Evolutionary conservation across 768 basidiomycete genomes (phyloP).

Genomic region (Boletus edulis): DNA sequence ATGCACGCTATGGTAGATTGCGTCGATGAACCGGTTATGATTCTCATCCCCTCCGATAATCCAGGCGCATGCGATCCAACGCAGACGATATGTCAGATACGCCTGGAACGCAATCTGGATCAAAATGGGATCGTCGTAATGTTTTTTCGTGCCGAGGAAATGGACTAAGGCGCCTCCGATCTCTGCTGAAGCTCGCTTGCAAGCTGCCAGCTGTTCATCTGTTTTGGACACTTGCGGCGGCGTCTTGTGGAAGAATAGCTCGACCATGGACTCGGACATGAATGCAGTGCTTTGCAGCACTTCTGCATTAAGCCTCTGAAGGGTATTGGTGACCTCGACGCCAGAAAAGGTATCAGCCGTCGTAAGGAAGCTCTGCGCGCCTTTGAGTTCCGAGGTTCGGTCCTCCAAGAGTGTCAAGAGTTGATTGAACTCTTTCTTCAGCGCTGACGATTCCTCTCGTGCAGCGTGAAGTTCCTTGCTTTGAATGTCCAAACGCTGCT

Average conservation of each 20-base stretch:
- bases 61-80: conserved; percentile 30
- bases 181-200: conserved; percentile 17
- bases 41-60: conserved; percentile 28
- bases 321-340: conserved; percentile 42
- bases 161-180: conserved; percentile 25
- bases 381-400: conserved; percentile 44
- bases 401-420: conserved; percentile 33
- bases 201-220: conserved; percentile 23
- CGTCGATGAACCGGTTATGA: conserved; percentile 21
- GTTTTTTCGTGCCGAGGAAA: conserved; percentile 28
- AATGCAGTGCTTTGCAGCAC: conserved; percentile 48
- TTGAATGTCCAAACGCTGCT: conserved; percentile 19
- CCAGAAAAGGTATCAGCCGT: conserved; percentile 43
- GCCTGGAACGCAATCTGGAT: conserved; percentile 38
- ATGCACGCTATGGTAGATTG: conserved; percentile 34
- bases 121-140: conserved; percentile 34
- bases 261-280: conserved; percentile 48
- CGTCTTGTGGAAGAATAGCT: conserved; percentile 33
- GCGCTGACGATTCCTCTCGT: conserved; percentile 27
- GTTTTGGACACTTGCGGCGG: conserved; percentile 7
- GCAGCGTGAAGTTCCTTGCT: conserved; percentile 19
- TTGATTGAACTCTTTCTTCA: conserved; percentile 30
- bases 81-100: conserved; percentile 23
- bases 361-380: conserved; percentile 45
- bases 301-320: conserved; percentile 46